phyloP scores from a whole-genome alignment of 306 rosid species.

The Prunus mongolica region DNA sequence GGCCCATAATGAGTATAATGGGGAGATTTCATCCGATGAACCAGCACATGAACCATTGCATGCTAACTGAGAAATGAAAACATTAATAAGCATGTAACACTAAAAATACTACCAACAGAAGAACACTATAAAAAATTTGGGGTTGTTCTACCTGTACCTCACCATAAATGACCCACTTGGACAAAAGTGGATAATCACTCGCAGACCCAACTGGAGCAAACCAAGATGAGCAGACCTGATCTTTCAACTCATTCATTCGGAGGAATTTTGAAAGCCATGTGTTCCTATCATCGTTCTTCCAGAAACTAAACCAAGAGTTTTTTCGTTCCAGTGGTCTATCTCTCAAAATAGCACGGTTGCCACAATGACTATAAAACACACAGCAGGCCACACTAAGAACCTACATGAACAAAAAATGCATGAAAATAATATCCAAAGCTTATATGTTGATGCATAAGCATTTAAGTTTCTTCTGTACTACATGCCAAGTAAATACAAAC shows the following conservation, averaged over 20 bases:
- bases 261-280: slow-evolving; percentile 79
- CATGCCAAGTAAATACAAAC: neutral
- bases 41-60: slow-evolving; percentile 87
- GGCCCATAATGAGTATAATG: slow-evolving; percentile 96
- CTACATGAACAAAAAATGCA: slow-evolving; percentile 36
- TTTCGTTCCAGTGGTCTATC: slow-evolving; percentile 47
- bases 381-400: slow-evolving; percentile 98
- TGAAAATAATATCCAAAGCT: slow-evolving; percentile 24
- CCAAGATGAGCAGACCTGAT: slow-evolving; percentile 96
- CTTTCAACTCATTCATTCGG: slow-evolving; percentile 81
- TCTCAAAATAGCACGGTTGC: slow-evolving; percentile 78
- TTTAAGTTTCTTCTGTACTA: neutral
- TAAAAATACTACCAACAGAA: neutral
- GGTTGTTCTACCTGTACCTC: slow-evolving; percentile 53
- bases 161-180: slow-evolving; percentile 97
- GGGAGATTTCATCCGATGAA: slow-evolving; percentile 85
- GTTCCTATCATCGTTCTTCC: slow-evolving; percentile 78
- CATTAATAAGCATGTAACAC: slow-evolving; percentile 16
- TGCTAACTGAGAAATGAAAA: slow-evolving; percentile 59
- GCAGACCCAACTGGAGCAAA: slow-evolving; percentile 99
- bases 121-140: neutral
- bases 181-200: slow-evolving; percentile 93
- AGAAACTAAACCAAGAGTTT: slow-evolving; percentile 67
- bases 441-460: neutral
- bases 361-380: slow-evolving; percentile 96